These are phyloP conservation scores for Kuraishia borneana DNA, from an alignment of 805 yeast genomes.

Conservation along the genomic window DNA sequence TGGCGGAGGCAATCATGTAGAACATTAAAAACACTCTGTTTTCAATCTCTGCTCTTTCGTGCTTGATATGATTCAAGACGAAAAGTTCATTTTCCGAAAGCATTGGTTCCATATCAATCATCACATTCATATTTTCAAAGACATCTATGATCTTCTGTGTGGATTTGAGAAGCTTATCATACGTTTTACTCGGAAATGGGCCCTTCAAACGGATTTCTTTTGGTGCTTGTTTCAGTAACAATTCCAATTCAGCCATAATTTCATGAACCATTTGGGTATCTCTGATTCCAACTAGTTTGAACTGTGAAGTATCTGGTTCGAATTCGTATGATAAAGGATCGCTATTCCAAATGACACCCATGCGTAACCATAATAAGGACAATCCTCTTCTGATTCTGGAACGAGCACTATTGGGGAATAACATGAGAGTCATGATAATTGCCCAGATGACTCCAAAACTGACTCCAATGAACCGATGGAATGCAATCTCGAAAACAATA, in stretches of 20 bases:
- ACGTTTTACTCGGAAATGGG: slow-evolving; percentile 44
- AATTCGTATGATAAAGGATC: slow-evolving; percentile 49
- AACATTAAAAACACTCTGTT: slow-evolving; percentile 64
- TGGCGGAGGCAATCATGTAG: slow-evolving; percentile 69
- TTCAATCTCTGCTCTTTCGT: slow-evolving; percentile 59
- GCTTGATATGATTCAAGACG: slow-evolving; percentile 40
- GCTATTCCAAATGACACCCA: slow-evolving; percentile 74
- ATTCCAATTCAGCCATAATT: slow-evolving; percentile 48
- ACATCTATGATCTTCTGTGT: slow-evolving; percentile 65
- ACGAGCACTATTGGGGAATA: slow-evolving; percentile 72
- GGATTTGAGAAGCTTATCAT: slow-evolving; percentile 35
- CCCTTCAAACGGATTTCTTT: slow-evolving; percentile 70
- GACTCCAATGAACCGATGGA: slow-evolving; percentile 68
- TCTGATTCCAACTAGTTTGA: slow-evolving; percentile 27
- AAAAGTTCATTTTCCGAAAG: slow-evolving; percentile 41
- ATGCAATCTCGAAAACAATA: slow-evolving; percentile 60
- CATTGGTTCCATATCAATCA: slow-evolving; percentile 51
- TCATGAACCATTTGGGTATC: slow-evolving; percentile 32
- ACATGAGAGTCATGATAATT: slow-evolving; percentile 47
- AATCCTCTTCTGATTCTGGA: slow-evolving; percentile 53
- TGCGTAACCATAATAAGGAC: slow-evolving; percentile 61
- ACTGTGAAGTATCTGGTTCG: slow-evolving; percentile 14
- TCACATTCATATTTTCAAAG: slow-evolving; percentile 59
- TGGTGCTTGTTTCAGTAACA: slow-evolving; percentile 58
- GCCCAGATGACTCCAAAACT: slow-evolving; percentile 73